Conservation (phyloP, 2,329 filamentous ascomycete species). For the Arthroderma sp. region DNA sequence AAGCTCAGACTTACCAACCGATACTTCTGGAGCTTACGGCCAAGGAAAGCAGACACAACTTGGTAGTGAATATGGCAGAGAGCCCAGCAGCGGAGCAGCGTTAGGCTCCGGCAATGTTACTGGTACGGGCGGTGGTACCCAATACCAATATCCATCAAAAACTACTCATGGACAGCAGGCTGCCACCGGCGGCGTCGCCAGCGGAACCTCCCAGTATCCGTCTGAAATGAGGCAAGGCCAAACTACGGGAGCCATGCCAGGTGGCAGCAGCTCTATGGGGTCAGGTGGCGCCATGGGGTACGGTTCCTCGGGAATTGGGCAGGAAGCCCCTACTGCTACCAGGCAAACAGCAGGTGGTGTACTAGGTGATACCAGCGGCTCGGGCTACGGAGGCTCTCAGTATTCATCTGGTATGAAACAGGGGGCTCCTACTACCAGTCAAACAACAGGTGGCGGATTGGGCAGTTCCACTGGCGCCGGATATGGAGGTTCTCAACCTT, state of each 20-base stretch:
- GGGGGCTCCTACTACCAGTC: not conserved
- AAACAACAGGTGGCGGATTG: not conserved
- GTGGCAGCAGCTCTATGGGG: not conserved
- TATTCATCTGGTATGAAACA: not conserved
- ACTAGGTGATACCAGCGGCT: not conserved
- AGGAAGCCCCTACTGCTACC: not conserved
- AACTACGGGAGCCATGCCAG: not conserved
- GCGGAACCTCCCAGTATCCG: not conserved
- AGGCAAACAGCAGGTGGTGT: not conserved
- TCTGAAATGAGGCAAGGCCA: not conserved
- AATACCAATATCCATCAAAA: not conserved
- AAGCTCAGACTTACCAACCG: not conserved
- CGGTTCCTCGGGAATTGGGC: not conserved
- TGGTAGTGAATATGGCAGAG: not conserved
- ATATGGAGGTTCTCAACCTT: not conserved
- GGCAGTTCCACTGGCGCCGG: not conserved
- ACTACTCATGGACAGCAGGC: not conserved
- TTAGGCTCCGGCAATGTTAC: not conserved
- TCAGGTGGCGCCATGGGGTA: not conserved
- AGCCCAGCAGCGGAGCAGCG: not conserved
- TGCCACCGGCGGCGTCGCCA: not conserved
- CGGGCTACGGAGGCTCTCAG: not conserved
- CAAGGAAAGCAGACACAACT: not conserved
- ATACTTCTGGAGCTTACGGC: not conserved
- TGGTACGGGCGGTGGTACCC: not conserved